phyloP scores from a whole-genome alignment of 1,284 basidiomycete genomes.

The Cryptococcus sp. region DNA sequence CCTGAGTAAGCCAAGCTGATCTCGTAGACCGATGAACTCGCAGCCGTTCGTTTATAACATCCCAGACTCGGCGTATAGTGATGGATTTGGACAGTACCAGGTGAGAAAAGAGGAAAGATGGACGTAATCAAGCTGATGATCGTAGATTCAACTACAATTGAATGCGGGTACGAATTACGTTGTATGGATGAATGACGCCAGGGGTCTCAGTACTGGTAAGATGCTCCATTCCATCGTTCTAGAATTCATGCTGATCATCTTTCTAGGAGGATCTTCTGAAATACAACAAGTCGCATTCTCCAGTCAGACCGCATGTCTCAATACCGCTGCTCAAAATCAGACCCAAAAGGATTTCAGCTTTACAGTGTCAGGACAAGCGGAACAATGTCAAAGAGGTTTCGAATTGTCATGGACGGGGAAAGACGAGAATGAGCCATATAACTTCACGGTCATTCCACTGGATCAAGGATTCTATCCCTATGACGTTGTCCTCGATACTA shows the following conservation, averaged over 20 bases:
- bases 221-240: slow-evolving; percentile 59
- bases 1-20: not conserved
- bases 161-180: slow-evolving; percentile 18
- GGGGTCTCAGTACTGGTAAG: slow-evolving; percentile 22
- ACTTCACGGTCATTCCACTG: slow-evolving; percentile 27
- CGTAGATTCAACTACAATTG: slow-evolving; percentile 21
- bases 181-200: slow-evolving; percentile 25
- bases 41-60: slow-evolving; percentile 32
- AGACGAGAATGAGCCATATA: slow-evolving; percentile 25
- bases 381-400: slow-evolving; percentile 28
- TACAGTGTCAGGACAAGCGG: slow-evolving; percentile 22
- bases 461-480: slow-evolving; percentile 27
- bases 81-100: slow-evolving; percentile 7
- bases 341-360: slow-evolving; percentile 28
- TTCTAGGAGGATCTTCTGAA: slow-evolving; percentile 57
- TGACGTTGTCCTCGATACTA: slow-evolving; percentile 21
- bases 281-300: slow-evolving; percentile 20
- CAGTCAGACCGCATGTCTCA: slow-evolving; percentile 18
- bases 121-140: not conserved
- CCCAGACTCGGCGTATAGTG: slow-evolving; percentile 16
- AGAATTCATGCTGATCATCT: slow-evolving; percentile 51
- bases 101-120: slow-evolving; percentile 4
- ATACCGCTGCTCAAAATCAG: slow-evolving; percentile 15
- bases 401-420: slow-evolving; percentile 24
- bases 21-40: slow-evolving; percentile 18